These are phyloP conservation scores for Stevia rebaudiana DNA, from an alignment of 140 eudicot species.

Conservation along the genomic window DNA sequence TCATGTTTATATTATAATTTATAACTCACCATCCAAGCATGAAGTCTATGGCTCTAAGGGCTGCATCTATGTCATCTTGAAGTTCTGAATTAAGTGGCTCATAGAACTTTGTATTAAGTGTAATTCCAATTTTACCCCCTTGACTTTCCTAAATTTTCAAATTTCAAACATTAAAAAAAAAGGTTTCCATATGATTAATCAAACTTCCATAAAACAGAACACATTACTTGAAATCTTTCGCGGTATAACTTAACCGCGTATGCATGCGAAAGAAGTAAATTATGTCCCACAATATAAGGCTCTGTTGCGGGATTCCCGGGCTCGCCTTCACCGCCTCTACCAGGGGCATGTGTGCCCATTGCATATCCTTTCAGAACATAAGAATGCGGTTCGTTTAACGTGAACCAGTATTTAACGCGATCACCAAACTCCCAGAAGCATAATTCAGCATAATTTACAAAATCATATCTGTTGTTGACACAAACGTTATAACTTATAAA, in stretches of 20 bases:
- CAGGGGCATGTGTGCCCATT: constrained; percentile 25
- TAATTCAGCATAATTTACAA: constrained; percentile 27
- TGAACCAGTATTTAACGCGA: constrained; percentile 43
- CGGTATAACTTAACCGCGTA: constrained; percentile 19
- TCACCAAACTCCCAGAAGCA: constrained; percentile 48
- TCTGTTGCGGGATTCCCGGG: constrained; percentile 34
- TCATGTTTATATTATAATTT: too few relatives aligned
- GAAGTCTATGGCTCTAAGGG: constrained; percentile 29
- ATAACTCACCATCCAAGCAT: constrained; percentile 30
- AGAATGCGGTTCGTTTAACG: constrained; percentile 34
- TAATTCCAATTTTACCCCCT: constrained; percentile 29
- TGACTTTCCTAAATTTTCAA: constrained; percentile 21
- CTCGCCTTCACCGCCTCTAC: constrained; percentile 25
- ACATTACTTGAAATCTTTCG: constrained; percentile 25
- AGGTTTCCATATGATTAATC: neutral
- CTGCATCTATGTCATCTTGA: constrained; percentile 28
- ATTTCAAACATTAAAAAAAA: neutral
- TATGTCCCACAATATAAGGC: constrained; percentile 35
- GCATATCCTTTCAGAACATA: constrained; percentile 24
- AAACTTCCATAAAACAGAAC: neutral
- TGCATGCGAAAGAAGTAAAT: constrained; percentile 36
- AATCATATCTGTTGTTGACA: constrained; percentile 21
- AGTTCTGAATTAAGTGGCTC: constrained; percentile 26
- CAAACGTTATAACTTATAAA: neutral
- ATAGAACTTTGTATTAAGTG: constrained; percentile 13